phyloP scores from a whole-genome alignment of 2,329 filamentous ascomycete genomes.

The Parafenestella ontariensis region DNA sequence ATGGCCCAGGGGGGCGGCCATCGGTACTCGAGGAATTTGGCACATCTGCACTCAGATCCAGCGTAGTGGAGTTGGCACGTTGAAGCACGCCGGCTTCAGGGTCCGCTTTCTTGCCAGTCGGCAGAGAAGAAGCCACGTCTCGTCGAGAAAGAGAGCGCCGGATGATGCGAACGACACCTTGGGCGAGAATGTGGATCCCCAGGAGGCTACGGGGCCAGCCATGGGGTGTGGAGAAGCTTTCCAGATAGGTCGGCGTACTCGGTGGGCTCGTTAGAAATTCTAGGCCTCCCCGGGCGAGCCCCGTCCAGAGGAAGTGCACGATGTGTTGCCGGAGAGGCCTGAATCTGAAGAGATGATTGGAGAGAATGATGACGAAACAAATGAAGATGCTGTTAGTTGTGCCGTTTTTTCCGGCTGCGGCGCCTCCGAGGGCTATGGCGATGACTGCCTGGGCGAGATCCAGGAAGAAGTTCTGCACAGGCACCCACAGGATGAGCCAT shows the following conservation, averaged over 20 bases:
- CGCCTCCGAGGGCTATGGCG: conserved; percentile 86
- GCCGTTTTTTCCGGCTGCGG: conserved; percentile 71
- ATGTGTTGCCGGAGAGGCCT: conserved; percentile 56
- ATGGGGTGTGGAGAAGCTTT: conserved; percentile 57
- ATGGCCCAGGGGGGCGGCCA: conserved; percentile 58
- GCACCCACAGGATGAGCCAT: conserved; percentile 88
- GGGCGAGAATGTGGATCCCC: conserved; percentile 77
- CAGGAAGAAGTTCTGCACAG: conserved; percentile 84
- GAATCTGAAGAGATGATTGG: conserved; percentile 60
- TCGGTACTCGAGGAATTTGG: conserved; percentile 53
- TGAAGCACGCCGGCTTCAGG: conserved; percentile 63
- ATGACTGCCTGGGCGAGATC: conserved; percentile 94
- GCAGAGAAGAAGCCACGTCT: conserved; percentile 41
- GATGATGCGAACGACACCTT: conserved; percentile 74
- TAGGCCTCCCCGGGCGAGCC: conserved; percentile 51
- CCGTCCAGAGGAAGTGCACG: conserved; percentile 49
- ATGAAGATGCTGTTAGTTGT: conserved; percentile 75
- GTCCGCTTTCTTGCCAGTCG: conserved; percentile 57
- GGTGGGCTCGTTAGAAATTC: conserved; percentile 49
- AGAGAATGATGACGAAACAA: conserved; percentile 71
- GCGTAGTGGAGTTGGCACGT: conserved; percentile 41
- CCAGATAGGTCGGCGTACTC: conserved; percentile 42
- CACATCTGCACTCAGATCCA: conserved; percentile 60
- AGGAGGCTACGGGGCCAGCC: conserved; percentile 73
- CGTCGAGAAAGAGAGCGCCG: conserved; percentile 55